Percentiles rank a stretch among this genome's conserved stretches.
phyloP scores from a whole-genome alignment of 2,329 filamentous ascomycete species.

The Lachnellula hyalina region DNA sequence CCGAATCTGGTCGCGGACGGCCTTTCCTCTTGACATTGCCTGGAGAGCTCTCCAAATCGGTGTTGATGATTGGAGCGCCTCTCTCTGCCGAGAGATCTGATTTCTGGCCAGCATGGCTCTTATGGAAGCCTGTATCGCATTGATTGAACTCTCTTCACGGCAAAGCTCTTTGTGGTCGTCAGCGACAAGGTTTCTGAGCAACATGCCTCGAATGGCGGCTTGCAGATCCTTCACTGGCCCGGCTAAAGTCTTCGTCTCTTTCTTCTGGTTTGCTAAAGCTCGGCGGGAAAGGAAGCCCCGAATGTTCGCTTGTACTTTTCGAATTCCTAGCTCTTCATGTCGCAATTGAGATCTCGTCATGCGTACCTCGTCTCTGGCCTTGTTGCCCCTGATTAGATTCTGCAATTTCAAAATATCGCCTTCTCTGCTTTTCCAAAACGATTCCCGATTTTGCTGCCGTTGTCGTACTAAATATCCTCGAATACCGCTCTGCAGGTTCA shows the following conservation, averaged over 20 bases:
- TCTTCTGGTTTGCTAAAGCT: constrained; percentile 49
- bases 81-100: constrained; percentile 45
- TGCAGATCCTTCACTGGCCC: constrained; percentile 56
- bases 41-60: constrained; percentile 47
- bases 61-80: constrained; percentile 45
- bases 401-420: constrained; percentile 73
- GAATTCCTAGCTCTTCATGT: constrained; percentile 57
- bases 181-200: constrained; percentile 47
- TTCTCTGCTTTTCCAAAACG: constrained; percentile 66
- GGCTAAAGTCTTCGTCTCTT: constrained; percentile 47
- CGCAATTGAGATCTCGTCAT: constrained; percentile 54
- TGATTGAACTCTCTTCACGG: constrained; percentile 45
- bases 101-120: constrained; percentile 57
- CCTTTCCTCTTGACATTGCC: constrained; percentile 37
- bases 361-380: constrained; percentile 54
- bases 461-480: constrained; percentile 72
- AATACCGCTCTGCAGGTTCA: constrained; percentile 71
- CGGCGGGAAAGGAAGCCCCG: constrained; percentile 63
- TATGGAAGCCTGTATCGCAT: constrained; percentile 58
- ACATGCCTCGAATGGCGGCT: constrained; percentile 60
- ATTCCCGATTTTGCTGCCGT: constrained; percentile 55
- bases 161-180: constrained; percentile 49
- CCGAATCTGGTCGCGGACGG: constrained; percentile 41
- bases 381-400: constrained; percentile 69
- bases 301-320: constrained; percentile 59